A percentile compares a stretch with the other conserved stretches of the same genome.
Evolutionary conservation across 192 early-diverging fungal genomes (phyloP).

Genomic region (Podila horticola): DNA sequence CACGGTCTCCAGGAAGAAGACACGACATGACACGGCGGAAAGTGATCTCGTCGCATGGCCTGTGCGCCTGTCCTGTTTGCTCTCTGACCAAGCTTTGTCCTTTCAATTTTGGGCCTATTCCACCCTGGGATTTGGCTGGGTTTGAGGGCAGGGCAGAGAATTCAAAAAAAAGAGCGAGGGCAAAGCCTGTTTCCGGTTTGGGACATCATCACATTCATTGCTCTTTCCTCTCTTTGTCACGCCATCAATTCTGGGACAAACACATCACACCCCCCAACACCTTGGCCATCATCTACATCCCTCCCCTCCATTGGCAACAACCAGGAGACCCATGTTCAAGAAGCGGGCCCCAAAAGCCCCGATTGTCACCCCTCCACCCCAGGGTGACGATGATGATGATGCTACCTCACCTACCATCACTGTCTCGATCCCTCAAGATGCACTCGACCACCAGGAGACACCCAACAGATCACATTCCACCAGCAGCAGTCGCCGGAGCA

Average conservation of each 20-base stretch:
- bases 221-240: too few relatives aligned
- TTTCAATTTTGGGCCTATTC: too few relatives aligned
- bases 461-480: background rate
- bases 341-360: constrained; percentile 22
- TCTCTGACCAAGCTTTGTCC: background rate
- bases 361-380: background rate
- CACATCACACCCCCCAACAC: background rate
- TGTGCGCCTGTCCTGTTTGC: background rate
- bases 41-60: background rate
- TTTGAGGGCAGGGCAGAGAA: background rate
- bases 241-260: background rate
- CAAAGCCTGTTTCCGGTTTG: too few relatives aligned
- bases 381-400: constrained; percentile 11
- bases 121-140: too few relatives aligned
- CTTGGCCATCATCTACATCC: background rate
- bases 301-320: background rate
- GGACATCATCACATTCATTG: too few relatives aligned
- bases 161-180: too few relatives aligned
- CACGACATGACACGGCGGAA: background rate
- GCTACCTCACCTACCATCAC: constrained; percentile 33
- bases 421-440: constrained; percentile 40
- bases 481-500: constrained; percentile 10
- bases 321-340: constrained; percentile 35
- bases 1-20: background rate
- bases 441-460: background rate